phyloP scores from a whole-genome alignment of 129 eudicot genomes.

The Centaurea solstitialis region DNA sequence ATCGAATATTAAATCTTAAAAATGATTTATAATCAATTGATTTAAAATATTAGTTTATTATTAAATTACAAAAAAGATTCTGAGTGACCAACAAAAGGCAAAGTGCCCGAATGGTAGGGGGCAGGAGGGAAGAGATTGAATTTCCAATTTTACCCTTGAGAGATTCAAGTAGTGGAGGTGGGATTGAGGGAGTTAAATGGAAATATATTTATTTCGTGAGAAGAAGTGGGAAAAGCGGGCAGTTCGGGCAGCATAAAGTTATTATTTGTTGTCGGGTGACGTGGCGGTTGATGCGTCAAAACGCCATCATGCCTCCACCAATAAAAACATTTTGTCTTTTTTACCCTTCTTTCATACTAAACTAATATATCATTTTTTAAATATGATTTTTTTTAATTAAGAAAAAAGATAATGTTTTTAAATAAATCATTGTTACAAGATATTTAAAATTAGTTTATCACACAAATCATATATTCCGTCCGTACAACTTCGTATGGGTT shows the following conservation, averaged over 20 bases:
- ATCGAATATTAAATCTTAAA: slow-evolving; percentile 23
- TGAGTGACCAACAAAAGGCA: slow-evolving; percentile 39
- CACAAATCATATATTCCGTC: background rate
- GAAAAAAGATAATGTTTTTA: too few relatives aligned
- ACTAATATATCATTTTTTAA: too few relatives aligned
- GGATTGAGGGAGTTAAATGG: background rate
- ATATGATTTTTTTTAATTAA: too few relatives aligned
- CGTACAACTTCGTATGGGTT: background rate
- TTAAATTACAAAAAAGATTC: background rate
- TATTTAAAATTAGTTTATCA: too few relatives aligned
- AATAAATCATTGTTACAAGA: background rate
- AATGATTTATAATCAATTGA: background rate
- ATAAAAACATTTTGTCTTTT: background rate
- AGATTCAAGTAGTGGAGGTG: too few relatives aligned
- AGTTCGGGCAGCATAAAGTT: slow-evolving; percentile 15
- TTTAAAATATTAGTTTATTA: slow-evolving; percentile 31
- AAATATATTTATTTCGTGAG: slow-evolving; percentile 9
- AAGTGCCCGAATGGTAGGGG: slow-evolving; percentile 65
- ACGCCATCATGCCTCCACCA: slow-evolving; percentile 1
- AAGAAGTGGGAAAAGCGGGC: slow-evolving; percentile 15
- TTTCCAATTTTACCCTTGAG: slow-evolving; percentile 33
- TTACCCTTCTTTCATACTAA: background rate
- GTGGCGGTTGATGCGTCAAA: slow-evolving; percentile 18
- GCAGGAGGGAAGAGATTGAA: slow-evolving; percentile 17
- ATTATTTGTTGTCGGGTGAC: slow-evolving; percentile 3